Conservation (phyloP, 768 basidiomycete genomes). For the Mycena crocata region DNA sequence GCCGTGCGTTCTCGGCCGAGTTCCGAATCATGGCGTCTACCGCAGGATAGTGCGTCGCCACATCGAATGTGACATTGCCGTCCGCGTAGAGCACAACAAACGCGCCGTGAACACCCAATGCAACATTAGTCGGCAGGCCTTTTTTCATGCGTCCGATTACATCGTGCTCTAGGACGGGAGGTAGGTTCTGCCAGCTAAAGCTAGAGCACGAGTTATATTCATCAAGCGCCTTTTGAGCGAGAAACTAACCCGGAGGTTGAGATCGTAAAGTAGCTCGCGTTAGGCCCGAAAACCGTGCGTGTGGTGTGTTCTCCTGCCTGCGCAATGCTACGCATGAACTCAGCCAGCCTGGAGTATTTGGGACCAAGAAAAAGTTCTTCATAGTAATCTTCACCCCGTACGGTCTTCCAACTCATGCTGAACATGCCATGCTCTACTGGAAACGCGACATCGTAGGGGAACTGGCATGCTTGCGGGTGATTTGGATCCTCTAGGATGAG, state of each 20-base stretch:
- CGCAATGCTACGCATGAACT: constrained; percentile 26
- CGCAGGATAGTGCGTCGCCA: constrained; percentile 22
- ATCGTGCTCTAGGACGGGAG: constrained; percentile 20
- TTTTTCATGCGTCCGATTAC: constrained; percentile 24
- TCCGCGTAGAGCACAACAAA: constrained; percentile 27
- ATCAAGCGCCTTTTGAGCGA: too few species aligned
- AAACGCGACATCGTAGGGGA: constrained; percentile 32
- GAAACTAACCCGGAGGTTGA: constrained; percentile 1
- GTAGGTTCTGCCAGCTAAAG: constrained; percentile 30
- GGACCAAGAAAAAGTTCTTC: constrained; percentile 35
- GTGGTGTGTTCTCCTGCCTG: constrained; percentile 27
- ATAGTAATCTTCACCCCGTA: constrained; percentile 29
- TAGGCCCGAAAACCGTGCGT: constrained; percentile 30
- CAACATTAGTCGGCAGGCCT: constrained; percentile 24
- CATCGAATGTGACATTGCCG: constrained; percentile 31
- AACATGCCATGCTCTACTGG: constrained; percentile 25
- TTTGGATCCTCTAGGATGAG: constrained; percentile 32
- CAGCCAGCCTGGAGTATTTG: constrained; percentile 28
- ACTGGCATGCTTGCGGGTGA: constrained; percentile 28
- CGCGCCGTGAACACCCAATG: constrained; percentile 26
- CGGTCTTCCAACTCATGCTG: constrained; percentile 27
- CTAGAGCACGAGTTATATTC: too few species aligned
- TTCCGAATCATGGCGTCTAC: constrained; percentile 31
- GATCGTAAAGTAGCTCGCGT: constrained; percentile 27
- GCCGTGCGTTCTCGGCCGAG: constrained; percentile 19